Conservation (phyloP, 2,329 filamentous ascomycete genomes). For the Diaporthe vexans region DNA sequence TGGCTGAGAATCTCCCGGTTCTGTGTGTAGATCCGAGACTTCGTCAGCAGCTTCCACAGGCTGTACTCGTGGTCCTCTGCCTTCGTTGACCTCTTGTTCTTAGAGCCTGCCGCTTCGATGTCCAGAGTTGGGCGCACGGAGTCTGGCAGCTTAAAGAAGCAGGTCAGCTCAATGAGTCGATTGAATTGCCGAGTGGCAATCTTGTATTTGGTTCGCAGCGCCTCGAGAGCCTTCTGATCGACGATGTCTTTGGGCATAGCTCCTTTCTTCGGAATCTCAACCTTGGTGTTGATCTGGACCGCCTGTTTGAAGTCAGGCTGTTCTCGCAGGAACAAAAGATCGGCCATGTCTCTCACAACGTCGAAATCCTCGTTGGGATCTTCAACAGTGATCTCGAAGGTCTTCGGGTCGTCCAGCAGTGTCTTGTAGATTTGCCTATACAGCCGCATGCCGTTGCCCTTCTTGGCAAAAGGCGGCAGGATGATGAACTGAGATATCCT, state of each 20-base stretch:
- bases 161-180: constrained; percentile 81
- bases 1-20: constrained; percentile 80
- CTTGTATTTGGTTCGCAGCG: constrained; percentile 74
- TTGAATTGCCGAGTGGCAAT: constrained; percentile 83
- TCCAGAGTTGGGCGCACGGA: constrained; percentile 66
- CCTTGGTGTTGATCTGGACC: constrained; percentile 63
- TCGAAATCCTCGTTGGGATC: constrained; percentile 93
- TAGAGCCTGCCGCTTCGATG: constrained; percentile 55
- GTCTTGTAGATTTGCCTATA: constrained; percentile 84
- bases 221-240: constrained; percentile 67
- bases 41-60: constrained; percentile 82
- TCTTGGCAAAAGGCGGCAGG: constrained; percentile 86
- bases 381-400: constrained; percentile 90
- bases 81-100: constrained; percentile 56
- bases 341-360: constrained; percentile 81
- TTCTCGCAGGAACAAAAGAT: constrained; percentile 74
- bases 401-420: constrained; percentile 76
- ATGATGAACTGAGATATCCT: constrained; percentile 95
- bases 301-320: constrained; percentile 71
- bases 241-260: constrained; percentile 67
- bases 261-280: constrained; percentile 64
- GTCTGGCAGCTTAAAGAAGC: constrained; percentile 71
- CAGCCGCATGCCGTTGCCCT: constrained; percentile 83
- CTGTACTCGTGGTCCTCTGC: constrained; percentile 74
- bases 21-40: constrained; percentile 81